These are phyloP conservation scores for Podospora pseudoanserina DNA, from an alignment of 495 filamentous ascomycete species.

Conservation along the genomic window DNA sequence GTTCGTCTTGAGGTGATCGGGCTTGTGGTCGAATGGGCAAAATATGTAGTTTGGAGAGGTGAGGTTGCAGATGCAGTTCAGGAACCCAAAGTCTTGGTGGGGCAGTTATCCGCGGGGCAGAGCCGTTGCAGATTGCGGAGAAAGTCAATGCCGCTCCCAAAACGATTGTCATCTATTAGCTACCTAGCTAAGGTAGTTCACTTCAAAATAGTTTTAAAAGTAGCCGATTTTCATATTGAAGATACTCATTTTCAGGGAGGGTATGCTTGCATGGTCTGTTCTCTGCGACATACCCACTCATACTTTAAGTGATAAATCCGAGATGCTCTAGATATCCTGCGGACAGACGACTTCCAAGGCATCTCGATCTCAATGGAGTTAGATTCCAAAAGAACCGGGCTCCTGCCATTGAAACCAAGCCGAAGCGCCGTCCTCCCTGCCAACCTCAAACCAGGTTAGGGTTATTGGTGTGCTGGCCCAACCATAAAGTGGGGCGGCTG, in stretches of 20 bases:
- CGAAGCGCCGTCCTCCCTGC: neutral
- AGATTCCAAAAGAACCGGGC: neutral
- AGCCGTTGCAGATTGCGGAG: neutral
- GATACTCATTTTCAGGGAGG: no score
- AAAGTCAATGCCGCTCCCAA: neutral
- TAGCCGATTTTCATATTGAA: neutral
- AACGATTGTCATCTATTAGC: neutral
- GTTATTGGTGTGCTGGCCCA: neutral
- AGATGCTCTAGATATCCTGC: no score
- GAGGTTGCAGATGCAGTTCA: neutral
- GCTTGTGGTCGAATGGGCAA: neutral
- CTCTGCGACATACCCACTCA: no score
- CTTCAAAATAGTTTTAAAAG: no score
- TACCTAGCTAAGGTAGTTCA: no score
- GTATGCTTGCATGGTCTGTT: no score
- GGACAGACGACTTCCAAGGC: neutral
- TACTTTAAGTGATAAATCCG: no score
- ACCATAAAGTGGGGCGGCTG: neutral
- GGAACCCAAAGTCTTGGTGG: neutral
- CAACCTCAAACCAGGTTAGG: neutral
- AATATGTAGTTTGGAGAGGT: neutral
- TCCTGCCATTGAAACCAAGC: neutral
- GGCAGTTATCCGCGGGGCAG: conserved; percentile 1
- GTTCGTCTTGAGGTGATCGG: neutral
- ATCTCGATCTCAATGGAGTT: neutral